Conservation (phyloP, 2,329 filamentous ascomycete genomes). For the Ambrosiella beaveri region DNA sequence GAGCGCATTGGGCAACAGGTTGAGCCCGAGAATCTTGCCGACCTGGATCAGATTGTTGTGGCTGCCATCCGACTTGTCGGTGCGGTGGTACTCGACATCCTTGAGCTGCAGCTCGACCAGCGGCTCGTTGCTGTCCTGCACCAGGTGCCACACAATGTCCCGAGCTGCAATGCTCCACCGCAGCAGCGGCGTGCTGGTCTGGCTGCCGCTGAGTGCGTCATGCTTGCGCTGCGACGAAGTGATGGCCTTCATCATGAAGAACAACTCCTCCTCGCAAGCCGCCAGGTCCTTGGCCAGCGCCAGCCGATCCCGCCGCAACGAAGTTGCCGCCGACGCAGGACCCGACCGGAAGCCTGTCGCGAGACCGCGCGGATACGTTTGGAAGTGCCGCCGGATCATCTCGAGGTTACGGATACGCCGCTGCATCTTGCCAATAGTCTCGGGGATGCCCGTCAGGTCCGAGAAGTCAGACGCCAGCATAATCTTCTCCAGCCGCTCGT, state of each 20-base stretch:
- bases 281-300: constrained; percentile 78
- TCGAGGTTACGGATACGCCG: constrained; percentile 84
- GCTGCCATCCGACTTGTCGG: constrained; percentile 91
- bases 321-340: background rate
- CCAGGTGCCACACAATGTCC: constrained; percentile 94
- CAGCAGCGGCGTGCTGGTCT: constrained; percentile 52
- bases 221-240: constrained; percentile 84
- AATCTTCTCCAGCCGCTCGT: constrained; percentile 89
- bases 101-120: constrained; percentile 85
- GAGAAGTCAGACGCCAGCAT: constrained; percentile 98
- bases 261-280: constrained; percentile 86
- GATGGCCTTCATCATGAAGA: constrained; percentile 99
- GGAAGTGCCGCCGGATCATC: constrained; percentile 92
- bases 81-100: constrained; percentile 82
- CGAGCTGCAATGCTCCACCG: constrained; percentile 88
- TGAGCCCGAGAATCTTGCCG: constrained; percentile 72
- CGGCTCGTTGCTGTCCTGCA: constrained; percentile 71
- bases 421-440: constrained; percentile 82
- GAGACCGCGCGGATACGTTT: constrained; percentile 63
- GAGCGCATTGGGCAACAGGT: constrained; percentile 73
- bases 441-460: constrained; percentile 79
- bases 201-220: constrained; percentile 32
- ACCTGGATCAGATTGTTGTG: constrained; percentile 87
- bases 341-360: constrained; percentile 3
- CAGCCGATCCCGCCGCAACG: constrained; percentile 65